Percentiles rank a stretch among this genome's conserved stretches.
Evolutionary conservation across 305 asterid genomes (phyloP).

Genomic region (Fraxinus platypoda): DNA sequence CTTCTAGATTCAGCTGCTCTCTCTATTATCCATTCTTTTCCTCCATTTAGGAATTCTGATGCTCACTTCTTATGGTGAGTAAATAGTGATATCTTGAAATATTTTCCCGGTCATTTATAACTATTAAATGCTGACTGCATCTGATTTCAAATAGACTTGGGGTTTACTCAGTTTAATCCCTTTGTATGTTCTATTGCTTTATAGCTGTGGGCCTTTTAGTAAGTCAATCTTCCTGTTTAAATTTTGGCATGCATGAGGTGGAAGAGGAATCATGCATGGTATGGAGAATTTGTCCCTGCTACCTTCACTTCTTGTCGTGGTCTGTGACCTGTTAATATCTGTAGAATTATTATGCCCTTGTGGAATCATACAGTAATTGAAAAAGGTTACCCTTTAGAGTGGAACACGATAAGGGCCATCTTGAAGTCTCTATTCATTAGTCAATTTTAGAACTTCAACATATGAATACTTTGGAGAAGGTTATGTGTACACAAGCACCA

Average conservation of each 20-base stretch:
- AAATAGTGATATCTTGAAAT: constrained; percentile 17
- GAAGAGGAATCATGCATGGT: constrained; percentile 9
- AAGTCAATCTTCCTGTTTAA: constrained; percentile 13
- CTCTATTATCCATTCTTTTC: constrained; percentile 47
- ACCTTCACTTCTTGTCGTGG: constrained; percentile 21
- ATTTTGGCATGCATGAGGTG: constrained; percentile 3
- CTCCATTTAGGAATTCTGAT: constrained; percentile 54
- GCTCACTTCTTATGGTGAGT: constrained; percentile 72
- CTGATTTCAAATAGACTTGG: constrained; percentile 7
- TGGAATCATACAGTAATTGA: constrained; percentile 3
- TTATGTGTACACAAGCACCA: constrained; percentile 6
- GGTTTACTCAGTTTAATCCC: constrained; percentile 6
- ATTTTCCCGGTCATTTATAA: constrained; percentile 6
- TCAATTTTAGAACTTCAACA: constrained; percentile 1
- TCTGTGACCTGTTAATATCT: constrained; percentile 2
- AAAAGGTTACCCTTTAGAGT: not conserved
- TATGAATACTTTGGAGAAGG: constrained; percentile 9
- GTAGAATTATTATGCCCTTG: constrained; percentile 9
- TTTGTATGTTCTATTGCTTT: constrained; percentile 13
- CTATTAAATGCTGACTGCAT: constrained; percentile 1
- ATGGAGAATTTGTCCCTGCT: constrained; percentile 10
- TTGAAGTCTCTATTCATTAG: not conserved
- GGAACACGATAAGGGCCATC: constrained; percentile 9
- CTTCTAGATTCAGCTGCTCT: constrained; percentile 73
- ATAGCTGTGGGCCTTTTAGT: constrained; percentile 14